Percentiles rank a stretch among this genome's conserved stretches.
Conservation (phyloP, 2,329 filamentous ascomycete species). For the Thielaviopsis populi region DNA sequence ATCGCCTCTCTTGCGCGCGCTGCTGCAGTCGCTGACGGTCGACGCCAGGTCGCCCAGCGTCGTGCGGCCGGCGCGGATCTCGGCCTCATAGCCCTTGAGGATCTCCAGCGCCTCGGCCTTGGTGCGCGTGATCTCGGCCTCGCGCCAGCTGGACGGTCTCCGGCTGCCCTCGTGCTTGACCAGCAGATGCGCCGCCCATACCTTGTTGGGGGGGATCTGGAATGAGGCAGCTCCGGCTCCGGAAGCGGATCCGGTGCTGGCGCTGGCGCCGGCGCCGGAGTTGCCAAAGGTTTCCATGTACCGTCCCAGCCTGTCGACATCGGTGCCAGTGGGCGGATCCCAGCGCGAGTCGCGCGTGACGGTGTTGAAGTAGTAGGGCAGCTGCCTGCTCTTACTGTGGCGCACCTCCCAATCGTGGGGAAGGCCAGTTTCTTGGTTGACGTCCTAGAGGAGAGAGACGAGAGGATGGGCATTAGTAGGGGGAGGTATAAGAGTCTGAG, state of each 20-base stretch:
- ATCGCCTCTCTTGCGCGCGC: constrained; percentile 84
- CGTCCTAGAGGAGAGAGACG: constrained; percentile 6
- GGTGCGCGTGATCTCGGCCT: constrained; percentile 70
- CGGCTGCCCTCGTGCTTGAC: constrained; percentile 87
- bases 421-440: constrained; percentile 51
- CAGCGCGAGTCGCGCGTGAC: constrained; percentile 77
- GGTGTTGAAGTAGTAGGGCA: constrained; percentile 96
- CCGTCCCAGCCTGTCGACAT: constrained; percentile 80
- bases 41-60: constrained; percentile 70
- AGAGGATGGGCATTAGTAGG: not conserved
- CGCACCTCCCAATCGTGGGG: constrained; percentile 87
- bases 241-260: not conserved
- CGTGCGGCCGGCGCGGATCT: constrained; percentile 55
- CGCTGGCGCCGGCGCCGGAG: constrained; percentile 25
- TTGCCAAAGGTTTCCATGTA: constrained; percentile 89
- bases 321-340: constrained; percentile 79
- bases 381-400: constrained; percentile 94
- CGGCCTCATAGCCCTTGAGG: constrained; percentile 57
- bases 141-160: constrained; percentile 82
- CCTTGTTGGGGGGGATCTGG: constrained; percentile 55
- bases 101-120: constrained; percentile 77
- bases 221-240: constrained; percentile 27
- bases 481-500: not conserved
- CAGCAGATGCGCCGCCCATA: constrained; percentile 80
- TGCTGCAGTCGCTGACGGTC: constrained; percentile 89